Evolutionary conservation across 768 basidiomycete species (phyloP).

Genomic region (Gyrodon lividus): DNA sequence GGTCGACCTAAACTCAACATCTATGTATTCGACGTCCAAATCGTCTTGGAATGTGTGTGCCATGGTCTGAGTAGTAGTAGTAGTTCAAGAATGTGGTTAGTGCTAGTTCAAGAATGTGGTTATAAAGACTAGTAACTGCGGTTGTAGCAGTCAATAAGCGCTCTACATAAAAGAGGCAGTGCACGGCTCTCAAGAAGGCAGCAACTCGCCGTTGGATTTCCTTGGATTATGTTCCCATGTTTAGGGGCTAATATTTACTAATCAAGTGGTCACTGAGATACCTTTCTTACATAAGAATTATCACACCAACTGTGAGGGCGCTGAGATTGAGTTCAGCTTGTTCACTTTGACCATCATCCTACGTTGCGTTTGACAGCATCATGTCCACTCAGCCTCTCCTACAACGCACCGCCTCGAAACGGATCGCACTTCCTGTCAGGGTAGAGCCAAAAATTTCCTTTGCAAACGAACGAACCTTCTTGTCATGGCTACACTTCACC

Average conservation of each 20-base stretch:
- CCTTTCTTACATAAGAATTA: too few species aligned
- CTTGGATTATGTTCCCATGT: too few species aligned
- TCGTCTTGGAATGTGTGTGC: constrained; percentile 15
- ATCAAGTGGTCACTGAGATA: too few species aligned
- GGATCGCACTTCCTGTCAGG: constrained; percentile 94
- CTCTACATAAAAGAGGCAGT: too few species aligned
- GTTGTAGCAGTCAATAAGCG: too few species aligned
- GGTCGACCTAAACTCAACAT: constrained; percentile 8
- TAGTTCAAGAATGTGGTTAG: too few species aligned
- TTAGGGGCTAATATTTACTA: too few species aligned
- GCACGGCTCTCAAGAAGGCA: too few species aligned
- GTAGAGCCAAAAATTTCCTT: constrained; percentile 95
- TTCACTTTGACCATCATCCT: background rate
- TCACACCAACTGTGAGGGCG: too few species aligned
- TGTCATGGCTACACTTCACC: constrained; percentile 98
- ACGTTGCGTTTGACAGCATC: background rate
- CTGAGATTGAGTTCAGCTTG: background rate
- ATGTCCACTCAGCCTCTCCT: constrained; percentile 99
- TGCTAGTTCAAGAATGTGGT: too few species aligned
- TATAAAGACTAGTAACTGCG: too few species aligned
- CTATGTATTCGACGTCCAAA: constrained; percentile 26
- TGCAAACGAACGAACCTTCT: constrained; percentile 92
- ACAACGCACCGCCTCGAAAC: constrained; percentile 89
- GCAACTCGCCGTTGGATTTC: too few species aligned
- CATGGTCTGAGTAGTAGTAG: constrained; percentile 14